phyloP scores from a whole-genome alignment of 2,329 filamentous ascomycete species.

The Fusarium chuoi region DNA sequence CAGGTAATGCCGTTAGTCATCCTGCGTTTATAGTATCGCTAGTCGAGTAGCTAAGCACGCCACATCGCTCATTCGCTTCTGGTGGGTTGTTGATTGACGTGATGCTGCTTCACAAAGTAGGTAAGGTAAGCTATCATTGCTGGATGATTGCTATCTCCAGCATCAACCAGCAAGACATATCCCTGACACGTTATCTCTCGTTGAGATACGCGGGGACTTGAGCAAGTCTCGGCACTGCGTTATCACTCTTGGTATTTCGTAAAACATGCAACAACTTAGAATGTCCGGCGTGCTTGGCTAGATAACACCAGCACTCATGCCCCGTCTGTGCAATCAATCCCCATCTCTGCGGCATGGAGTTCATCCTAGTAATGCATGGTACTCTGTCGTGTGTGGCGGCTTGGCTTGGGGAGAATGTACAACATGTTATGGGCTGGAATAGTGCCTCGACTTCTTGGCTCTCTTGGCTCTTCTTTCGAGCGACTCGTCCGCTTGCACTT shows the following conservation, averaged over 20 bases:
- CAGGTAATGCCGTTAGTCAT: constrained; percentile 24
- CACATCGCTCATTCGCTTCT: neutral
- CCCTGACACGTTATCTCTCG: constrained; percentile 5
- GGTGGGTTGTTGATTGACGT: neutral
- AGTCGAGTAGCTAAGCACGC: neutral
- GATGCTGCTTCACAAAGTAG: neutral
- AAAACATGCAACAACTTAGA: constrained; percentile 1
- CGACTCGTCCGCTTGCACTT: constrained; percentile 19
- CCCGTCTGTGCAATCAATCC: constrained; percentile 21
- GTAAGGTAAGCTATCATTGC: neutral
- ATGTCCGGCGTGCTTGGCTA: constrained; percentile 23
- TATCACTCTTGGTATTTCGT: constrained; percentile 31
- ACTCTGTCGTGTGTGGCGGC: constrained; percentile 28
- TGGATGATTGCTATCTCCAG: neutral
- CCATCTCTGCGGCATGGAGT: constrained; percentile 8
- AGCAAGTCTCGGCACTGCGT: constrained; percentile 14
- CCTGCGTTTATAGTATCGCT: neutral
- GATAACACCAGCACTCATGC: constrained; percentile 30
- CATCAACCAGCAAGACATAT: neutral
- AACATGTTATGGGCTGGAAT: constrained; percentile 34
- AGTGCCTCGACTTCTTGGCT: constrained; percentile 32
- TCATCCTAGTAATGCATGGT: constrained; percentile 21
- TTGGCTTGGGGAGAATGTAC: constrained; percentile 35
- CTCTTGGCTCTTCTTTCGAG: constrained; percentile 28
- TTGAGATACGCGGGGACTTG: constrained; percentile 9